Evolutionary conservation across 176 grass and related monocot genomes (phyloP), one percentile per base, ranked within the genome.

Genomic region (Chrysopogon serrulatus): DNA sequence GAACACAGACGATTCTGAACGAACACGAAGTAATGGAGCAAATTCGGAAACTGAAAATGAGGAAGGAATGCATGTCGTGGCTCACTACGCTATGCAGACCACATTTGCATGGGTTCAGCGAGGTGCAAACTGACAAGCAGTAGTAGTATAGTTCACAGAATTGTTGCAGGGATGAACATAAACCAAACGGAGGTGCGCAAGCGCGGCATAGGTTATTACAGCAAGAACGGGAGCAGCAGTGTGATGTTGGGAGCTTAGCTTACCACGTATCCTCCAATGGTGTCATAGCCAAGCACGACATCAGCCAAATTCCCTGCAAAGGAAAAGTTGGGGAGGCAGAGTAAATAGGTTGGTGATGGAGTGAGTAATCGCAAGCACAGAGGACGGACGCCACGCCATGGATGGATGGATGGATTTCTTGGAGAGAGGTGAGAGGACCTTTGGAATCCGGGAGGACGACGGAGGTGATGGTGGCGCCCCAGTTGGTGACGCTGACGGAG

Each of bases 231-330:
- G 14, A 24, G 32, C 36, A 71, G 36, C 4, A 69, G 43, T 19
- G 21, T 66, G 78, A 60, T 37, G 4, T 18, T 11, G 43, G 32
- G n/a, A n/a, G n/a, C n/a, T n/a, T n/a, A 86, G 69, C 91, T 90
- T 92, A 98, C 96, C 79, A 95, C 92, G 11, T 98, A 98, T 47
- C 81, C 79, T 65, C 85, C 92, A 83, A 98, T 41, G 68, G 90
- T 83, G 85, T 98, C 93, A 31, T 93, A 98, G 31, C 96, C 96
- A 51, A 96, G 91, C 40, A 85, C 89, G 44, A 98, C 83, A 80
- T 98, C 96, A 7, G 33, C 83, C 69, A 92, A 37, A 31, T 90
- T 82, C 47, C 96, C 96, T 98, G 85, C 35, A 34, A 77, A 36
- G 41, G 11, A 60, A 51, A 2, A 15, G 28, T 63, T 16, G 6